A percentile compares a stretch with the other conserved stretches of the same genome.
These are phyloP conservation scores for Candida caryicola DNA, from an alignment of 805 yeast genomes.

Conservation along the genomic window DNA sequence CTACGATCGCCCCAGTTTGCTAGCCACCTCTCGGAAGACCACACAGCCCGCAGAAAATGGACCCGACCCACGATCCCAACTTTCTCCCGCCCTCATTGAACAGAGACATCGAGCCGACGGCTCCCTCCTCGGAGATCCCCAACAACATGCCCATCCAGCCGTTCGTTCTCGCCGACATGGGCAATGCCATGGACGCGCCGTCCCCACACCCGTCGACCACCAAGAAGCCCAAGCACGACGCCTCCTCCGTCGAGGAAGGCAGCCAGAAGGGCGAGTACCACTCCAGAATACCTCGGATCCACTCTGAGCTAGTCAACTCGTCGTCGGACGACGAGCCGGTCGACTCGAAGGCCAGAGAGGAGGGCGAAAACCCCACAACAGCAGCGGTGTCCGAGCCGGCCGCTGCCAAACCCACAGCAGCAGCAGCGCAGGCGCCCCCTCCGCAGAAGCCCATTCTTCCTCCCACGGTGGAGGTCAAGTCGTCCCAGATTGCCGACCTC, in stretches of 20 bases:
- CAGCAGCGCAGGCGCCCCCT: slow-evolving; percentile 1
- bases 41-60: slow-evolving; percentile 50
- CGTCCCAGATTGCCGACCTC: slow-evolving; percentile 79
- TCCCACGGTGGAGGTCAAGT: slow-evolving; percentile 45
- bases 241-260: slow-evolving; percentile 5
- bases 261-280: slow-evolving; percentile 22
- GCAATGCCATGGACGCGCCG: slow-evolving; percentile 72
- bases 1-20: no score
- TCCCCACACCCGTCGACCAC: slow-evolving; percentile 46
- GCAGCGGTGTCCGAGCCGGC: background rate
- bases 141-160: slow-evolving; percentile 75
- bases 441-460: slow-evolving; percentile 26
- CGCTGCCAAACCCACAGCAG: background rate
- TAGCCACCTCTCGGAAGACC: no score
- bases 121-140: slow-evolving; percentile 69
- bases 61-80: slow-evolving; percentile 89
- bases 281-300: slow-evolving; percentile 50
- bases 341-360: background rate
- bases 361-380: background rate
- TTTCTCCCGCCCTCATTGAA: slow-evolving; percentile 80
- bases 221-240: slow-evolving; percentile 8
- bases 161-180: slow-evolving; percentile 70
- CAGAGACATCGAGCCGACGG: slow-evolving; percentile 58
- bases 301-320: slow-evolving; percentile 50
- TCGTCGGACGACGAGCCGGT: slow-evolving; percentile 44